These are phyloP conservation scores for Solanum raphanifolium DNA, from an alignment of 257 asterid species.

Conservation along the genomic window DNA sequence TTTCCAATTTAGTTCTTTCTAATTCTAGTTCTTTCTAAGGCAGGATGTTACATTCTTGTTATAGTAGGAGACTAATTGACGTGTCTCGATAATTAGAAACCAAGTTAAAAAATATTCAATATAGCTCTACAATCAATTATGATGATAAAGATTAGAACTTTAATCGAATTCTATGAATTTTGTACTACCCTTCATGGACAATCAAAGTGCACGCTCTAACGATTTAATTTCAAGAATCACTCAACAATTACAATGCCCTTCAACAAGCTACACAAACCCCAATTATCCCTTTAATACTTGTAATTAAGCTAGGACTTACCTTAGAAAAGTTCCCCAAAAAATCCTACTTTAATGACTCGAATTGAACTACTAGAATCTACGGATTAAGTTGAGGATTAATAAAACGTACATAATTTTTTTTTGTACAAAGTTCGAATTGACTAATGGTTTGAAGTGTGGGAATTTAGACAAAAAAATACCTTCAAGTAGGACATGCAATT, in stretches of 20 bases:
- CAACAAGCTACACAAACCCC: background rate
- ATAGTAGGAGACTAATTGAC: background rate
- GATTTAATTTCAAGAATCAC: background rate
- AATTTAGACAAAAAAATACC: background rate
- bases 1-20: too few species aligned
- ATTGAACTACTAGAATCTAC: background rate
- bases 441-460: background rate
- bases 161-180: too few species aligned
- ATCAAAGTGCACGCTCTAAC: too few species aligned
- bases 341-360: background rate
- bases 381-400: background rate
- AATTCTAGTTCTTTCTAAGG: too few species aligned
- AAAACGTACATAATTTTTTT: background rate
- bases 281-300: background rate
- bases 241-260: background rate
- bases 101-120: background rate
- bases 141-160: background rate
- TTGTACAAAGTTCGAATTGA: background rate
- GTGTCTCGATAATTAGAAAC: background rate
- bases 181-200: background rate
- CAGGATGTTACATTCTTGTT: too few species aligned
- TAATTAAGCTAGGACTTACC: background rate
- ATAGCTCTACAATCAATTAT: background rate
- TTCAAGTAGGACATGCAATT: background rate
- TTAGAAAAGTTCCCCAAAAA: too few species aligned